A percentile compares a stretch with the other conserved stretches of the same genome.
Conservation (phyloP, 2,329 filamentous ascomycete genomes). For the Venturia pyrina region DNA sequence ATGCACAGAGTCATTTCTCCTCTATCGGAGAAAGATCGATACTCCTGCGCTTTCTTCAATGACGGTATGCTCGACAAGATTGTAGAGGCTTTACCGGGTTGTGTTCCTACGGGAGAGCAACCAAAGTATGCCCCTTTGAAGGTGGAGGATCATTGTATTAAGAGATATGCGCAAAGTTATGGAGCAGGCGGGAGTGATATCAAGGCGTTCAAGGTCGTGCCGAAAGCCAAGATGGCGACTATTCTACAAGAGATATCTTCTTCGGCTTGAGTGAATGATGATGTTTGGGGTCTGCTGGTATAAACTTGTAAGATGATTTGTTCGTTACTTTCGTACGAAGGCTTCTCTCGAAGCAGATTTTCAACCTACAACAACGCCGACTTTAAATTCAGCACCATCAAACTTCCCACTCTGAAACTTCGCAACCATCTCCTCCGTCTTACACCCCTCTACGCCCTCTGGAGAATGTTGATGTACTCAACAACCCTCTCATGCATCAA, state of each 20-base stretch:
- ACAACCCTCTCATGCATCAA: slow-evolving; percentile 39
- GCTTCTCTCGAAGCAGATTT: neutral
- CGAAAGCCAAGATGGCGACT: neutral
- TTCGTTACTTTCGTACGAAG: too few species aligned
- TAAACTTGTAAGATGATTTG: too few species aligned
- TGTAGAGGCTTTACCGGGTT: slow-evolving; percentile 27
- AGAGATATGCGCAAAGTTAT: slow-evolving; percentile 22
- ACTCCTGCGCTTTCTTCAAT: slow-evolving; percentile 26
- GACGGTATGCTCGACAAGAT: slow-evolving; percentile 23
- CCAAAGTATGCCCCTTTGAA: slow-evolving; percentile 23
- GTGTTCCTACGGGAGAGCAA: slow-evolving; percentile 23
- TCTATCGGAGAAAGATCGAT: slow-evolving; percentile 19
- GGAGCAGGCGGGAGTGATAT: slow-evolving; percentile 10
- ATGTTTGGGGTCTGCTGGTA: too few species aligned
- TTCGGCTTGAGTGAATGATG: neutral
- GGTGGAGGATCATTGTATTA: slow-evolving; percentile 24
- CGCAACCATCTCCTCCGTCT: slow-evolving; percentile 26
- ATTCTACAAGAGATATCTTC: neutral
- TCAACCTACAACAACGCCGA: slow-evolving; percentile 16
- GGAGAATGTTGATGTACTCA: slow-evolving; percentile 34
- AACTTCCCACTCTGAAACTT: slow-evolving; percentile 27
- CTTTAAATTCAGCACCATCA: slow-evolving; percentile 24
- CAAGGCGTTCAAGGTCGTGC: neutral
- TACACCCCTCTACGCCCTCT: slow-evolving; percentile 35
- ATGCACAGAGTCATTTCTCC: slow-evolving; percentile 12